Evolutionary conservation across 768 basidiomycete genomes (phyloP).

Genomic region (Rhizopogon rudus): DNA sequence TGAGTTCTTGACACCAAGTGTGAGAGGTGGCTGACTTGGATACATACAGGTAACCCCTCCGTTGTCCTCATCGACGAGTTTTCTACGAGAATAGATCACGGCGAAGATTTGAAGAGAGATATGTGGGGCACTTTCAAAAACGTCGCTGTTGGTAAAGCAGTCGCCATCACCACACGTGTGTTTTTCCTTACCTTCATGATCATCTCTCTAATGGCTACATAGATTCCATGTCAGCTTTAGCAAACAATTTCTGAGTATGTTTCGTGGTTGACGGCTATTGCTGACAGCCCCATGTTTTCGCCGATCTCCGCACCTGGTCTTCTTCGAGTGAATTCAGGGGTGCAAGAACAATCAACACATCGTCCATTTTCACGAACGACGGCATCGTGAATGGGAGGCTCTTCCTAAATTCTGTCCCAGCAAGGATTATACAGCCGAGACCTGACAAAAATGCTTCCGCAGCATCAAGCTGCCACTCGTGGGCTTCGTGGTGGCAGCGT

Average conservation of each 20-base stretch:
- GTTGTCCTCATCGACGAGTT: constrained; percentile 82
- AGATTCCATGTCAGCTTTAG: constrained; percentile 77
- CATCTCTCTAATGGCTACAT: not conserved
- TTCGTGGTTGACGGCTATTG: too few relatives aligned
- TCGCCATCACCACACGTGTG: constrained; percentile 69
- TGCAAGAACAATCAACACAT: too few relatives aligned
- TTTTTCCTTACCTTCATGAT: constrained; percentile 7
- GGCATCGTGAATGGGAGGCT: too few relatives aligned
- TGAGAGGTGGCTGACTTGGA: not conserved
- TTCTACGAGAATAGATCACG: constrained; percentile 77
- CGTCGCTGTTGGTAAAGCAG: constrained; percentile 62
- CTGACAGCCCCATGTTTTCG: too few relatives aligned
- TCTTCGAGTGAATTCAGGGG: too few relatives aligned
- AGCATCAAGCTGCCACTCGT: too few relatives aligned
- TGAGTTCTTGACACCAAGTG: constrained; percentile 14
- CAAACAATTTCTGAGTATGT: constrained; percentile 36
- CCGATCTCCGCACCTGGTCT: too few relatives aligned
- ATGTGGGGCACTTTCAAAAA: constrained; percentile 74
- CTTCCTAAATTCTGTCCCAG: too few relatives aligned
- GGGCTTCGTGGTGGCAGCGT: too few relatives aligned
- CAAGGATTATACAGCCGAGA: too few relatives aligned
- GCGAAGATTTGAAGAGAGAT: constrained; percentile 79
- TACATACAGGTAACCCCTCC: constrained; percentile 68
- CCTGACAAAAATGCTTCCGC: too few relatives aligned
- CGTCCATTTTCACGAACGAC: too few relatives aligned